Conservation (phyloP, 352 stramenopile genomes). For the Phytopythium sindhum region DNA sequence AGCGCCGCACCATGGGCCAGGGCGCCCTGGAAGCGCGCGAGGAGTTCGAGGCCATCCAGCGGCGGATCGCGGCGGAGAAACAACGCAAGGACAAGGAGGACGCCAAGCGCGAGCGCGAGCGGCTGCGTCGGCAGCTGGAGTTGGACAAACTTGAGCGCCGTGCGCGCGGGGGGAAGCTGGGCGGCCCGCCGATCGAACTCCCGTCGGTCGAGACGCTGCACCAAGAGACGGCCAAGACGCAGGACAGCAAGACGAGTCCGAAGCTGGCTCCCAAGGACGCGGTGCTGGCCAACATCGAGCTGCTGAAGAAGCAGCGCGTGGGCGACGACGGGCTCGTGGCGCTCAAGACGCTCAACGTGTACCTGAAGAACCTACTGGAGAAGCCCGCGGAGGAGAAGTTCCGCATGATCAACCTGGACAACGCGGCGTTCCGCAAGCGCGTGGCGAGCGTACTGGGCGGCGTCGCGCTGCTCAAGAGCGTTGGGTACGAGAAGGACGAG, state of each 20-base stretch:
- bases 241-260: slow-evolving; percentile 33
- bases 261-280: slow-evolving; percentile 60
- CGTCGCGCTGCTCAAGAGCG: slow-evolving; percentile 76
- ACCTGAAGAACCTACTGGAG: slow-evolving; percentile 85
- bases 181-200: slow-evolving; percentile 63
- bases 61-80: slow-evolving; percentile 74
- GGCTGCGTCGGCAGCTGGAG: slow-evolving; percentile 85
- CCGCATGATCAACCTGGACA: slow-evolving; percentile 88
- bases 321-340: slow-evolving; percentile 75
- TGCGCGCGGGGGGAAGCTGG: slow-evolving; percentile 76
- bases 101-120: slow-evolving; percentile 85
- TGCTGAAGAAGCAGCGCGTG: slow-evolving; percentile 85
- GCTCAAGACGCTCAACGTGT: slow-evolving; percentile 84
- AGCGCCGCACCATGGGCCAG: slow-evolving; percentile 68
- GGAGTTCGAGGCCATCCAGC: slow-evolving; percentile 80
- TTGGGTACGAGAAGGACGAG: slow-evolving; percentile 90
- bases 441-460: slow-evolving; percentile 83
- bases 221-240: slow-evolving; percentile 12
- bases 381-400: slow-evolving; percentile 90
- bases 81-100: slow-evolving; percentile 89
- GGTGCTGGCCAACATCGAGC: slow-evolving; percentile 67
- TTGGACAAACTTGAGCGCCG: slow-evolving; percentile 90
- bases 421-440: slow-evolving; percentile 87
- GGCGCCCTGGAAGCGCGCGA: slow-evolving; percentile 73
- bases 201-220: slow-evolving; percentile 24